Evolutionary conservation across 129 eudicot genomes (phyloP).

Genomic region (Saposhnikovia divaricata): DNA sequence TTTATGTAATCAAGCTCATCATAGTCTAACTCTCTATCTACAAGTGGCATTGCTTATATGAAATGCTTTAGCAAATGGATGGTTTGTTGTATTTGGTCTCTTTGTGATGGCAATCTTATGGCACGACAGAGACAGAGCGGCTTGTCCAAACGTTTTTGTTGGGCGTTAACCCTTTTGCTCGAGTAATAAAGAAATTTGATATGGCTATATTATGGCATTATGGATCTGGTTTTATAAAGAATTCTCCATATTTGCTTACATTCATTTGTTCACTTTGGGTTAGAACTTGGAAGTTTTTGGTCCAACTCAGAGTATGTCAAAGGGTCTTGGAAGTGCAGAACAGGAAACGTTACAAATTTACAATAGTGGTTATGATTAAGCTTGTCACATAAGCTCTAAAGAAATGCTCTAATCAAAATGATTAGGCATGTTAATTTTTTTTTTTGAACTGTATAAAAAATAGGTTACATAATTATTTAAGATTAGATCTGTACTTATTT

Average conservation of each 20-base stretch:
- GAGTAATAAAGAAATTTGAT: background rate
- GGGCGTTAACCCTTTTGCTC: background rate
- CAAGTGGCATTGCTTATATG: background rate
- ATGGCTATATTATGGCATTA: background rate
- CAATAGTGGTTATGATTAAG: too few relatives aligned
- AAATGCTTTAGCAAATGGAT: background rate
- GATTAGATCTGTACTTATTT: too few relatives aligned
- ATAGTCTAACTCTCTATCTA: background rate
- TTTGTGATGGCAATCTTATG: background rate
- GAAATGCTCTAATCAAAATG: too few relatives aligned
- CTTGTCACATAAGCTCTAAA: too few relatives aligned
- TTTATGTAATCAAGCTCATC: background rate
- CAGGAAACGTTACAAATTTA: too few relatives aligned
- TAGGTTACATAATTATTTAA: too few relatives aligned
- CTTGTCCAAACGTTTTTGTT: background rate
- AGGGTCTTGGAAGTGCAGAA: too few relatives aligned
- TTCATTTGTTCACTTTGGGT: too few relatives aligned
- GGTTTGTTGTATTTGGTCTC: background rate
- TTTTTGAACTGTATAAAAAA: too few relatives aligned
- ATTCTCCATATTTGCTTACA: background rate
- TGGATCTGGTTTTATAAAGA: background rate
- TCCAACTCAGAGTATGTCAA: too few relatives aligned
- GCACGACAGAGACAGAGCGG: background rate
- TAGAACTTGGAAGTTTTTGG: too few relatives aligned
- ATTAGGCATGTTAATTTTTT: too few relatives aligned